Evolutionary conservation across 2,329 filamentous ascomycete genomes (phyloP).

Genomic region (Dactylellina leptospora): DNA sequence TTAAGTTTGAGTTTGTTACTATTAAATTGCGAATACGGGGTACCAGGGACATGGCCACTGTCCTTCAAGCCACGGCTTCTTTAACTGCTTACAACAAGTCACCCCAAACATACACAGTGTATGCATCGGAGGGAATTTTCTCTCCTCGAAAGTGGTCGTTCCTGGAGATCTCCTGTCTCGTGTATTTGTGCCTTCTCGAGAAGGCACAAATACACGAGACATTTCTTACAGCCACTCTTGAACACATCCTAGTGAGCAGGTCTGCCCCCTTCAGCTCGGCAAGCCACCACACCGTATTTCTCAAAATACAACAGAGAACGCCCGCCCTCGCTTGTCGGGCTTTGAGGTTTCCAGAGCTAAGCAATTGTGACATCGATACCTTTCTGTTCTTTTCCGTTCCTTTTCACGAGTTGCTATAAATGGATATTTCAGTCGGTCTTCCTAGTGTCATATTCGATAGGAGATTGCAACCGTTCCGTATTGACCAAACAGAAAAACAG

Average conservation of each 20-base stretch:
- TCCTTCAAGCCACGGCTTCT: no score
- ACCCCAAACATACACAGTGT: no score
- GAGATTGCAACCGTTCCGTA: neutral
- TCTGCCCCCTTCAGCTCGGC: slow-evolving; percentile 20
- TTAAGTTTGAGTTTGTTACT: slow-evolving; percentile 17
- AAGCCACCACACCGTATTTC: slow-evolving; percentile 21
- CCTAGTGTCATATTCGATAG: neutral
- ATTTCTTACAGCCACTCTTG: neutral
- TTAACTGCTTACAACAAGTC: no score
- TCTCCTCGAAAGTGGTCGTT: no score
- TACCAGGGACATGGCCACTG: no score
- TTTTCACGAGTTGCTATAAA: slow-evolving; percentile 5
- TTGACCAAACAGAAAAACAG: neutral
- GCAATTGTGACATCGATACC: neutral
- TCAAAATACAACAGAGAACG: slow-evolving; percentile 26
- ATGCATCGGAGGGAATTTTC: no score
- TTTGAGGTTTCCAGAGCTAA: slow-evolving; percentile 22
- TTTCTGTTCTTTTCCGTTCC: neutral
- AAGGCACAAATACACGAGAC: no score
- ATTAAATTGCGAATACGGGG: slow-evolving; percentile 44
- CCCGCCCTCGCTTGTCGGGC: slow-evolving; percentile 25
- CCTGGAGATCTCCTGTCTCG: no score
- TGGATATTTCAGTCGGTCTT: neutral
- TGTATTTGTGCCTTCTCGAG: no score
- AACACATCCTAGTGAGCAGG: no score